Percentiles rank a stretch among this genome's conserved stretches.
phyloP scores from a whole-genome alignment of 257 asterid species.

The Datura wrightii region DNA sequence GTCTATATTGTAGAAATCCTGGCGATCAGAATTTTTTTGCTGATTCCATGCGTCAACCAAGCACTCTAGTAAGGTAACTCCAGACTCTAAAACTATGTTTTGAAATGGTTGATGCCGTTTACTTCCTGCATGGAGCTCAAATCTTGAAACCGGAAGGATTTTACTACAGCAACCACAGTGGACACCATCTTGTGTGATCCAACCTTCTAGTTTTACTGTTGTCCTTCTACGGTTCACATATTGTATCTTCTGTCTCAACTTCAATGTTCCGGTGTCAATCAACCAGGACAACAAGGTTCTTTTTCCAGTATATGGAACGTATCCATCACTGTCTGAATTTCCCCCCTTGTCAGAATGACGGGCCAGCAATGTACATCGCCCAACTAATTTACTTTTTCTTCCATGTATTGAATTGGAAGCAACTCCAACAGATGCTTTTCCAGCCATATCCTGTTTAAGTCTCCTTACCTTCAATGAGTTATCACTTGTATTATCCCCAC shows the following conservation, averaged over 20 bases:
- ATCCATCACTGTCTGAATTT: slow-evolving; percentile 25
- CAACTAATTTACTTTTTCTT: slow-evolving; percentile 28
- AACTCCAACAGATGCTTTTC: slow-evolving; percentile 2
- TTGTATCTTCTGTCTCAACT: slow-evolving; percentile 31
- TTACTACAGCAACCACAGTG: slow-evolving; percentile 39
- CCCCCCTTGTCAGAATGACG: slow-evolving; percentile 30
- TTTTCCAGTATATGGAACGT: slow-evolving; percentile 34
- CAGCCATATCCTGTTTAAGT: background rate
- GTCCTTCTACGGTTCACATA: slow-evolving; percentile 30
- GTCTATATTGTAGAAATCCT: background rate
- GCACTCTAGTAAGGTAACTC: slow-evolving; percentile 29
- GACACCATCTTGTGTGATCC: slow-evolving; percentile 37
- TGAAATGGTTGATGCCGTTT: slow-evolving; percentile 32
- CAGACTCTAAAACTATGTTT: slow-evolving; percentile 36
- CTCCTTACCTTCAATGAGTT: background rate
- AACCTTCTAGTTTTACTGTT: slow-evolving; percentile 34
- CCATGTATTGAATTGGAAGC: slow-evolving; percentile 24
- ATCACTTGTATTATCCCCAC: slow-evolving; percentile 25
- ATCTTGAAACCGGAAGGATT: slow-evolving; percentile 35
- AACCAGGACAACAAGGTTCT: slow-evolving; percentile 39
- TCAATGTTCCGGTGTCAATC: slow-evolving; percentile 31
- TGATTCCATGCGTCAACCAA: slow-evolving; percentile 38
- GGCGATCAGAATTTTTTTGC: slow-evolving; percentile 32
- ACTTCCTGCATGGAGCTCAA: slow-evolving; percentile 39
- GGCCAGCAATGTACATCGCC: slow-evolving; percentile 36